Conservation (phyloP, 495 filamentous ascomycete species). For the Peziza echinospora region DNA sequence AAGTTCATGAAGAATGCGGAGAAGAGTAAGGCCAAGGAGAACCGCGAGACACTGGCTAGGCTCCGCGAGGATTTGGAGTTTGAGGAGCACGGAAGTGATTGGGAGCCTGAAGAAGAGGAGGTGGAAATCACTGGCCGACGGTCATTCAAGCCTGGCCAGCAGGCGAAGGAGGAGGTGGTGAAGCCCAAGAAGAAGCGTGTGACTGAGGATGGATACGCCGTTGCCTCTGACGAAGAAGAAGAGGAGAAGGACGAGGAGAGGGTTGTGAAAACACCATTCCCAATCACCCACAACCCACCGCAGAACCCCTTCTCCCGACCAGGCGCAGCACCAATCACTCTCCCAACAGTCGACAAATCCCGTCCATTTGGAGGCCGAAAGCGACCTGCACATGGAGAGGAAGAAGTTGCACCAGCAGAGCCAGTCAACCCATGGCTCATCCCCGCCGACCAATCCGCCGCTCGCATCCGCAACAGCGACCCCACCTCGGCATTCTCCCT, state of each 20-base stretch:
- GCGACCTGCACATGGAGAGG: constrained; percentile 1
- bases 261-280: constrained; percentile 15
- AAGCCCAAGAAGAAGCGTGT: constrained; percentile 1
- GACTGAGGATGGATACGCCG: constrained; percentile 10
- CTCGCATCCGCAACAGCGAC: background rate
- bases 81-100: constrained; percentile 23
- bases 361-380: background rate
- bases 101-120: constrained; percentile 34
- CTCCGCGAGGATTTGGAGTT: constrained; percentile 46
- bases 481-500: background rate
- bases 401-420: constrained; percentile 15
- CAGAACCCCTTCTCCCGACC: constrained; percentile 12
- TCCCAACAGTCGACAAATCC: background rate
- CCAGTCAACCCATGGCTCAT: constrained; percentile 30
- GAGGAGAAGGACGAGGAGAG: constrained; percentile 25
- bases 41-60: constrained; percentile 56
- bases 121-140: constrained; percentile 34
- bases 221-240: constrained; percentile 20
- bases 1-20: constrained; percentile 88
- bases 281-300: background rate
- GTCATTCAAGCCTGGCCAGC: constrained; percentile 33
- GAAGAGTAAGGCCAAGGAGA: constrained; percentile 47
- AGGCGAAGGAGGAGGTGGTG: constrained; percentile 7
- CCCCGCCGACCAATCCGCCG: background rate
- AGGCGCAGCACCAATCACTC: background rate